phyloP scores from a whole-genome alignment of 1,284 basidiomycete genomes.

The Lentinus polychrous region DNA sequence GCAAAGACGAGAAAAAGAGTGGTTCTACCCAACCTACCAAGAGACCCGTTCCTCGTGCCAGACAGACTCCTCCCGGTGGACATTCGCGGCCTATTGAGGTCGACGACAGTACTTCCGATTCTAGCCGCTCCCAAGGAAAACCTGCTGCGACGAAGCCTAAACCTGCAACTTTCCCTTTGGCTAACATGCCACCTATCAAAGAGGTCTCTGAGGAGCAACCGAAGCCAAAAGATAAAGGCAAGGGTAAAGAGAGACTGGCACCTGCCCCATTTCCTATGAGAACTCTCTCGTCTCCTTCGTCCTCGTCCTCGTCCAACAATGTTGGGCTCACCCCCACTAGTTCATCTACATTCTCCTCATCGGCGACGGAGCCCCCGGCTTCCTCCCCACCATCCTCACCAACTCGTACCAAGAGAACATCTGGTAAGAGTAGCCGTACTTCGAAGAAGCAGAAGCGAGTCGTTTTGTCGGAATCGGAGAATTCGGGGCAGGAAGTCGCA shows the following conservation, averaged over 20 bases:
- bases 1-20: too few relatives aligned
- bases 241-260: constrained; percentile 1
- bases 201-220: not conserved
- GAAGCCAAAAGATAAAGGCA: constrained; percentile 11
- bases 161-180: not conserved
- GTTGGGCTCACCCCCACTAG: too few relatives aligned
- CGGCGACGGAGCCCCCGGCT: too few relatives aligned
- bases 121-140: too few relatives aligned
- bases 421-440: too few relatives aligned
- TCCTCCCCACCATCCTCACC: not conserved
- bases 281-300: not conserved
- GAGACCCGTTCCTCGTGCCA: not conserved
- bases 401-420: not conserved
- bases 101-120: not conserved
- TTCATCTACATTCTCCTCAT: too few relatives aligned
- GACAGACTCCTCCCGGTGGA: not conserved
- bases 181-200: not conserved
- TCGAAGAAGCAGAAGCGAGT: too few relatives aligned
- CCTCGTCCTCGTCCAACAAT: not conserved
- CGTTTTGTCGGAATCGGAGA: not conserved
- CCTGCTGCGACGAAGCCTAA: not conserved
- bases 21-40: not conserved
- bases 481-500: not conserved
- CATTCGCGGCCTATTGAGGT: not conserved
- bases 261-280: not conserved